These are phyloP conservation scores for Trichoderma sp. DNA, from an alignment of 2,329 filamentous ascomycete species.

Conservation along the genomic window DNA sequence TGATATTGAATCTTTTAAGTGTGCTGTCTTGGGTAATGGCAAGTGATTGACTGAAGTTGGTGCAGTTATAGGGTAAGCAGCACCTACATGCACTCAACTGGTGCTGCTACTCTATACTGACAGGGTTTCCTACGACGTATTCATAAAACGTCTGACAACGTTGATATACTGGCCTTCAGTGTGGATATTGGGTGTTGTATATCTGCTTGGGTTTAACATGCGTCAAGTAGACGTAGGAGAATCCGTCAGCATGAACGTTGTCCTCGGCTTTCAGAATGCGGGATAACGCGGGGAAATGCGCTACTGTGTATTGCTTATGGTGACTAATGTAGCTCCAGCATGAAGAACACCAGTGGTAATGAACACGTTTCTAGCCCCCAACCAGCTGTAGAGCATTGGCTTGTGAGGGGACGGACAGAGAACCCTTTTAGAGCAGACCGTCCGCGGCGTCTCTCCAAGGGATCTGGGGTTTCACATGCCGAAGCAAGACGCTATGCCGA, in stretches of 20 bases:
- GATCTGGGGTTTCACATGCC: conserved; percentile 19
- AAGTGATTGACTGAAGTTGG: background rate
- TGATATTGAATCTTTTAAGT: background rate
- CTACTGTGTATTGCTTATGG: background rate
- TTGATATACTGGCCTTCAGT: background rate
- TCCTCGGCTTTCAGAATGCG: conserved; percentile 2
- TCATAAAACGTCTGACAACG: background rate
- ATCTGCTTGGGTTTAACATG: background rate
- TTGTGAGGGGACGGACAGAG: background rate
- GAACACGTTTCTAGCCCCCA: conserved; percentile 7
- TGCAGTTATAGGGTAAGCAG: background rate
- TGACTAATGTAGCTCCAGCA: background rate
- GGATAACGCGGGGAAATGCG: conserved; percentile 10
- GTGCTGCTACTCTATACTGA: background rate
- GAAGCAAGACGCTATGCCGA: conserved; percentile 2
- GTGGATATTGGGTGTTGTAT: background rate
- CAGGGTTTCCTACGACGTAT: background rate
- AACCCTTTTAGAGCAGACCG: conserved; percentile 5
- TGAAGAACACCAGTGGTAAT: background rate
- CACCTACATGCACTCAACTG: background rate
- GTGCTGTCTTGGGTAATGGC: background rate
- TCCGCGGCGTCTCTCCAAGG: background rate
- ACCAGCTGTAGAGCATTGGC: background rate
- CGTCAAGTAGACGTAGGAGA: background rate
- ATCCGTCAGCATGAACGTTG: background rate